Evolutionary conservation across 441 rosid genomes (phyloP).

Genomic region (Populus hybrid): DNA sequence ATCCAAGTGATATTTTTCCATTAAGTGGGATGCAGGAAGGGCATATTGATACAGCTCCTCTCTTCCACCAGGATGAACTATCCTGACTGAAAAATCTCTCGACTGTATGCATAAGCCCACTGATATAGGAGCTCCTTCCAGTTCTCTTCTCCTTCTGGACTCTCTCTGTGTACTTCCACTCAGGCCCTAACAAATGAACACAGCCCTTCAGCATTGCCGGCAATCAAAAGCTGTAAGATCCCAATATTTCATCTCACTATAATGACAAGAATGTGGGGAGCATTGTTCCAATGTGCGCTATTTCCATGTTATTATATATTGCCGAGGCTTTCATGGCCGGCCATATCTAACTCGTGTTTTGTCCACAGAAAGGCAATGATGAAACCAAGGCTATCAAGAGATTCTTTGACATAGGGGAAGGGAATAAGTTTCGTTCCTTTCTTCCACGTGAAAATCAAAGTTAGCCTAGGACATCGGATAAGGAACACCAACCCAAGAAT

Average conservation of each 20-base stretch:
- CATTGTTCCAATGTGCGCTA: slow-evolving; percentile 13
- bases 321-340: slow-evolving; percentile 27
- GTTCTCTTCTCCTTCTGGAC: slow-evolving; percentile 19
- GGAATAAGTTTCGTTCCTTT: slow-evolving; percentile 7
- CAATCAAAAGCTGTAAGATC: slow-evolving; percentile 20
- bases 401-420: background rate
- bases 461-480: slow-evolving; percentile 1
- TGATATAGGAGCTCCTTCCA: slow-evolving; percentile 21
- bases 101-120: slow-evolving; percentile 27
- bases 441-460: slow-evolving; percentile 26
- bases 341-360: slow-evolving; percentile 15
- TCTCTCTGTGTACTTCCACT: slow-evolving; percentile 13
- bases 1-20: slow-evolving; percentile 58
- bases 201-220: slow-evolving; percentile 34
- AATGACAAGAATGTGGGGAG: slow-evolving; percentile 1
- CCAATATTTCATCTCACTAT: slow-evolving; percentile 8
- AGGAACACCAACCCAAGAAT: background rate
- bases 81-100: slow-evolving; percentile 39
- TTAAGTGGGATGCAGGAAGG: slow-evolving; percentile 42
- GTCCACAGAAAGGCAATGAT: slow-evolving; percentile 16
- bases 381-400: slow-evolving; percentile 32
- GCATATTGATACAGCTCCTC: slow-evolving; percentile 42
- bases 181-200: slow-evolving; percentile 28
- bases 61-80: slow-evolving; percentile 58
- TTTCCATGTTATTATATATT: slow-evolving; percentile 11